Base-by-base conservation (phyloP, 2,329 filamentous ascomycete genomes). In the Phyllosticta citribraziliensis region DNA sequence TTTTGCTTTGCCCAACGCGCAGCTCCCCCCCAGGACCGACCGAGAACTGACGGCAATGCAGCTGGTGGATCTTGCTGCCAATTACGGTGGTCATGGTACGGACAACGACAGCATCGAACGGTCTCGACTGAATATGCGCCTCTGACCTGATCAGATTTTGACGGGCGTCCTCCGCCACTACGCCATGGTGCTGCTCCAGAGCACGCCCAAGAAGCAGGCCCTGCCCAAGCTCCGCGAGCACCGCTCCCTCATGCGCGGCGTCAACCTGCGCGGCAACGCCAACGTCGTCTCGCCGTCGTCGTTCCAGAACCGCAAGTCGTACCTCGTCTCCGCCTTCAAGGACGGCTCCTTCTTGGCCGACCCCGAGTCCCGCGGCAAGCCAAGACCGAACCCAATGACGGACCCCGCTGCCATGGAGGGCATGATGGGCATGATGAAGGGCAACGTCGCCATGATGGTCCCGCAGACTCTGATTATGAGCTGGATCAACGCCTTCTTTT, bases 351-450 rank as follows among this genome's bases (percentile, higher is more conserved):
- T 91, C 72, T 80, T 99, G 55, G 97, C 96, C 73, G 89, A 95
- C 65, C 92, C 91, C 1, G 89, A 94, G 60, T 84, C 81, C 70
- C 87, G 88, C 71, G 92, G 92, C 58, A 89, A 97, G 76, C 88
- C 91, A 2, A 88, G 91, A 20, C 85, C 90, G 47, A 99, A 97
- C 76, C 94, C 94, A 3, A 91, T 99, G 84, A 89, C 88, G 11
- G 94, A 99, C 74, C 95, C 95, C 22, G 88, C 88, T 55, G 91
- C 90, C 62, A 99, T 99, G 94, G 95, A 99, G 72, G 93, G 92
- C 67, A 99, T 99, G 94, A 99, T 99, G 94, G 93, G 94, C 67
- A 96, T 96, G 91, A 96, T 99, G 90, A 99, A 99, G 84, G 92
- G 92, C 62, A 96, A 99, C 73, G 96, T 99, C 89, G 93, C 94